These are phyloP conservation scores for Malus hybrid DNA, from an alignment of 331 rosid genomes.

Conservation along the genomic window DNA sequence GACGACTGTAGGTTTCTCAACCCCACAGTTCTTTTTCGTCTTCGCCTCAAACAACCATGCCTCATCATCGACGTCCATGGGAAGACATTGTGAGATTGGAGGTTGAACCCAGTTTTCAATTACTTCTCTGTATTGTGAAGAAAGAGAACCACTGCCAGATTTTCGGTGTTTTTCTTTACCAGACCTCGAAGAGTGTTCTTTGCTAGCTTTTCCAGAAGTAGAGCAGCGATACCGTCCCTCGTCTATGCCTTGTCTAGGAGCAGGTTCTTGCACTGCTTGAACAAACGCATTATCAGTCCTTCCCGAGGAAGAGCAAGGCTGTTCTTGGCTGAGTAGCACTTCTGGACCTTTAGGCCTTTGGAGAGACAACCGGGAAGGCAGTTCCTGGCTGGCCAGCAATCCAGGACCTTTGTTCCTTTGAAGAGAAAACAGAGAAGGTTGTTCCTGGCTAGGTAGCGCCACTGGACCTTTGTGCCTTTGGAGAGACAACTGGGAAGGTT, in stretches of 20 bases:
- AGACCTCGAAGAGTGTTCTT: not conserved
- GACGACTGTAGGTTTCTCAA: not conserved
- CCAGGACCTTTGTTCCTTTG: not conserved
- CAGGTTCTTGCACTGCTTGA: not conserved
- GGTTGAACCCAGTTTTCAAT: constrained; percentile 21
- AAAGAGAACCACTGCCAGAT: not conserved
- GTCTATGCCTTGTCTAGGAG: constrained; percentile 4
- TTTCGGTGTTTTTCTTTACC: not conserved
- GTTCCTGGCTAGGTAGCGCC: not conserved
- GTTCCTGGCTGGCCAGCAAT: too few relatives aligned
- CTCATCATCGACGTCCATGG: not conserved
- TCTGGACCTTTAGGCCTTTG: too few relatives aligned
- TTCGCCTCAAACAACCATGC: constrained; percentile 1
- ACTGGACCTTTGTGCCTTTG: not conserved
- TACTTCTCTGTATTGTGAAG: constrained; percentile 3
- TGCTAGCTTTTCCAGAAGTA: constrained; percentile 4
- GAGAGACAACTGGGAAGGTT: not conserved
- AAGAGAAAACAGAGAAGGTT: not conserved
- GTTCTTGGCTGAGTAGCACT: not conserved
- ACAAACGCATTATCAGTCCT: not conserved
- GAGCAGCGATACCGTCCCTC: not conserved
- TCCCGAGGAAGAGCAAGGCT: constrained; percentile 2
- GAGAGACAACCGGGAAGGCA: too few relatives aligned
- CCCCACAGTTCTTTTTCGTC: not conserved
- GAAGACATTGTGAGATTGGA: not conserved